Conservation (phyloP, 305 asterid species). For the Fraxinus angustifolia region DNA sequence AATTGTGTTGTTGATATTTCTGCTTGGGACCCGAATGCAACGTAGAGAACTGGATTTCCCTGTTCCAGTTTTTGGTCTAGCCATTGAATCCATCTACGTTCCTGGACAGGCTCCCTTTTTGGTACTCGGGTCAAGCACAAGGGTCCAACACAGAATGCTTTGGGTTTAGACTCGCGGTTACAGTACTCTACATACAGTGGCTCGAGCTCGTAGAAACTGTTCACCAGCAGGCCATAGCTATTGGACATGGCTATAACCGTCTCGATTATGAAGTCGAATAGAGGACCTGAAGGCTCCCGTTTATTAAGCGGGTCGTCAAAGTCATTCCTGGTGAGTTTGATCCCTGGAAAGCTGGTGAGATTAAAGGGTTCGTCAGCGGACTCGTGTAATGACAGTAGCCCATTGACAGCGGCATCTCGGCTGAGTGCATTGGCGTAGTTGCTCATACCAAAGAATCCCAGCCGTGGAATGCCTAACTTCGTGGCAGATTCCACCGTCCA, state of each 20-base stretch:
- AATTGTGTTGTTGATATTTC: conserved; percentile 41
- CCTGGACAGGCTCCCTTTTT: not conserved
- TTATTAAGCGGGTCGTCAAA: conserved; percentile 31
- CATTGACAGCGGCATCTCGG: not conserved
- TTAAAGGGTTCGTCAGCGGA: conserved; percentile 42
- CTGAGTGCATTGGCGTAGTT: conserved; percentile 24
- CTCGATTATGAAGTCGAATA: conserved; percentile 34
- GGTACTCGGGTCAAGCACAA: conserved; percentile 36
- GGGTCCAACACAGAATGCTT: conserved; percentile 54
- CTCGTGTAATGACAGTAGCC: conserved; percentile 27
- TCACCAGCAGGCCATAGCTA: conserved; percentile 48
- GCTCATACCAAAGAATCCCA: conserved; percentile 49
- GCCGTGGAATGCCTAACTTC: conserved; percentile 43
- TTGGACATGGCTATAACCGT: not conserved
- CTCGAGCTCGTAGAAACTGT: conserved; percentile 57
- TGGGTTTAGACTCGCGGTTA: not conserved
- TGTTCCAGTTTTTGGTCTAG: conserved; percentile 38
- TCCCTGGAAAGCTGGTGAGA: conserved; percentile 38
- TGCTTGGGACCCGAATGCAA: conserved; percentile 76
- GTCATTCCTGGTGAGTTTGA: conserved; percentile 48
- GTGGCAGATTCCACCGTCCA: conserved; percentile 62
- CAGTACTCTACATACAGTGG: conserved; percentile 27
- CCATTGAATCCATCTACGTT: conserved; percentile 47
- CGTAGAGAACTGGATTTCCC: conserved; percentile 40
- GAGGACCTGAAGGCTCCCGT: conserved; percentile 36